Conservation (phyloP, 148 eudicot species). For the Nyssa sinensis region DNA sequence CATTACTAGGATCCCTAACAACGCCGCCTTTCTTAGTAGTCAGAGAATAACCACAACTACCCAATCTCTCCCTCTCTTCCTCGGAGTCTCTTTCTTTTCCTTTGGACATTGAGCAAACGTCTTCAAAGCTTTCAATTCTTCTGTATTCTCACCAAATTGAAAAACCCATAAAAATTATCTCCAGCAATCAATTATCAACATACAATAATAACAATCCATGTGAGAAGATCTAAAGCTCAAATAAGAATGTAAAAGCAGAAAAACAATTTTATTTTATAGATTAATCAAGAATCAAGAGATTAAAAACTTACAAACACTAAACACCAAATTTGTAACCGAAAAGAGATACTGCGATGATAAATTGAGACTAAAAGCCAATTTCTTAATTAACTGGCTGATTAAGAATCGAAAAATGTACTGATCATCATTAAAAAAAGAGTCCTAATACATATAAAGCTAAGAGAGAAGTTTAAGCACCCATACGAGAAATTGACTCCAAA, state of each 20-base stretch:
- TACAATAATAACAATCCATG: background rate
- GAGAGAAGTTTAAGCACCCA: too few species aligned
- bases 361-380: background rate
- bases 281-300: background rate
- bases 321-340: background rate
- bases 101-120: conserved; percentile 35
- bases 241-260: background rate
- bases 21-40: background rate
- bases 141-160: conserved; percentile 14
- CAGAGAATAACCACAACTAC: background rate
- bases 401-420: too few species aligned
- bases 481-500: too few species aligned
- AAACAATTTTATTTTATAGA: background rate
- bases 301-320: background rate
- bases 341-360: background rate
- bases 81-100: conserved; percentile 25
- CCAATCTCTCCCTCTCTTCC: conserved; percentile 14
- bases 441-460: too few species aligned
- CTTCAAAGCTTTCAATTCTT: conserved; percentile 12
- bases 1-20: conserved; percentile 1
- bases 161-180: conserved; percentile 3
- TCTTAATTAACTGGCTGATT: background rate
- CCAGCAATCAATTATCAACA: background rate
- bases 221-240: background rate
- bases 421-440: too few species aligned